Evolutionary conservation across 768 basidiomycete genomes (phyloP).

Genomic region (Leccinellum albellum): DNA sequence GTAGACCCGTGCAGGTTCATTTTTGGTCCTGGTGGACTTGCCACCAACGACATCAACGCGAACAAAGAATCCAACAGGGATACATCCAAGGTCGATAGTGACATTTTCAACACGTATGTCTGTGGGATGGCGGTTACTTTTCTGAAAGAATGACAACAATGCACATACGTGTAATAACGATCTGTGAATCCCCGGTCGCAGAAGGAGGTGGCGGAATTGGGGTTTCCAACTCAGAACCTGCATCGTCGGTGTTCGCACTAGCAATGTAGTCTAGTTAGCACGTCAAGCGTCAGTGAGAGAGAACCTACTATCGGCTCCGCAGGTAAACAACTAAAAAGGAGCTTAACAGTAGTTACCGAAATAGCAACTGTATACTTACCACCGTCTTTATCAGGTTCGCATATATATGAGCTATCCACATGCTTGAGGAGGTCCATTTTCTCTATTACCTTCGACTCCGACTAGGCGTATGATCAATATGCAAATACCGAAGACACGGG

Average conservation of each 20-base stretch:
- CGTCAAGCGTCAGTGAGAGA: background rate
- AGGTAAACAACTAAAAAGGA: constrained; percentile 1
- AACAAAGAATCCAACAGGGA: constrained; percentile 17
- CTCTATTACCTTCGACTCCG: background rate
- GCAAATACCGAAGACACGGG: no score
- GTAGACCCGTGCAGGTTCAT: background rate
- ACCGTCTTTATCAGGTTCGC: background rate
- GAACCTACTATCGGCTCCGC: background rate
- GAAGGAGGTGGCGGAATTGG: background rate
- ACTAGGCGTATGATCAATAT: background rate
- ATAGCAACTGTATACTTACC: background rate
- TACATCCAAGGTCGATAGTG: constrained; percentile 3
- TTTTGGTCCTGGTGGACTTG: constrained; percentile 1
- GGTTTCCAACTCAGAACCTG: background rate
- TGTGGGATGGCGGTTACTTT: background rate
- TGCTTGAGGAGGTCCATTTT: background rate
- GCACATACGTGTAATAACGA: constrained; percentile 4
- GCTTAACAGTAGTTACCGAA: background rate
- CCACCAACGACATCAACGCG: constrained; percentile 1
- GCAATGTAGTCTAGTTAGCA: background rate
- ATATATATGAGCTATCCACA: background rate
- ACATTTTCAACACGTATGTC: constrained; percentile 12
- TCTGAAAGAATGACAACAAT: background rate
- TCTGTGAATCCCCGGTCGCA: background rate
- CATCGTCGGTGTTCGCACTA: background rate